Conservation (phyloP, 2,329 filamentous ascomycete genomes). For the Zymoseptoria pseudotritici region DNA sequence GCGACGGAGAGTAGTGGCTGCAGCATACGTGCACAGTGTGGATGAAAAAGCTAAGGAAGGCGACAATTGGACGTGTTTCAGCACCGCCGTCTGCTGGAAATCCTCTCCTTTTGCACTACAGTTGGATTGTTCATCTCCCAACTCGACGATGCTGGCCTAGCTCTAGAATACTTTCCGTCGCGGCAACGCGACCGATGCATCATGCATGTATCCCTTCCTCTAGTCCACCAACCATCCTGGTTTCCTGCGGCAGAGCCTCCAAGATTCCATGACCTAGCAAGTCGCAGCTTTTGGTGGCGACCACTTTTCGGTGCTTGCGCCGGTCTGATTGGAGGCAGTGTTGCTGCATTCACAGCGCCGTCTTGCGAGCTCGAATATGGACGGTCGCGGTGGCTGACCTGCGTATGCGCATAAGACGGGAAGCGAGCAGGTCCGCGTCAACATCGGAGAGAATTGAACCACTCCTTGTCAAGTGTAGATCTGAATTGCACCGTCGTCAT, state of each 20-base stretch:
- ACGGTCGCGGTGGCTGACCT: neutral
- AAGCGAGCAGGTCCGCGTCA: neutral
- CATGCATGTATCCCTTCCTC: neutral
- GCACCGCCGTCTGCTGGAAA: neutral
- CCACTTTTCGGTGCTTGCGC: neutral
- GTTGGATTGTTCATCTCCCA: neutral
- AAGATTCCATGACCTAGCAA: neutral
- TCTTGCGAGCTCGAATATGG: neutral
- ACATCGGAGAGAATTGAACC: neutral
- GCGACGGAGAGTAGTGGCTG: neutral
- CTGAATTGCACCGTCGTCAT: neutral
- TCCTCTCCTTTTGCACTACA: neutral
- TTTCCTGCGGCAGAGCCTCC: neutral
- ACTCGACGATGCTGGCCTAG: neutral
- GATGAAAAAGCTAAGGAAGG: neutral
- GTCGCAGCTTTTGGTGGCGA: neutral
- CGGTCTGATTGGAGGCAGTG: neutral
- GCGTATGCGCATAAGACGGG: neutral
- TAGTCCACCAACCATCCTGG: neutral
- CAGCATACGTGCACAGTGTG: neutral
- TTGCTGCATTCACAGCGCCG: neutral
- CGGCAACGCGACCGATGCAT: neutral
- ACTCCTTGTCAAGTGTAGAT: neutral
- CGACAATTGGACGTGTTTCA: conserved; percentile 1
- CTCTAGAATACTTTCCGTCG: neutral